phyloP scores from a whole-genome alignment of 2,329 filamentous ascomycete species.

The Tricladium varicosporioides region DNA sequence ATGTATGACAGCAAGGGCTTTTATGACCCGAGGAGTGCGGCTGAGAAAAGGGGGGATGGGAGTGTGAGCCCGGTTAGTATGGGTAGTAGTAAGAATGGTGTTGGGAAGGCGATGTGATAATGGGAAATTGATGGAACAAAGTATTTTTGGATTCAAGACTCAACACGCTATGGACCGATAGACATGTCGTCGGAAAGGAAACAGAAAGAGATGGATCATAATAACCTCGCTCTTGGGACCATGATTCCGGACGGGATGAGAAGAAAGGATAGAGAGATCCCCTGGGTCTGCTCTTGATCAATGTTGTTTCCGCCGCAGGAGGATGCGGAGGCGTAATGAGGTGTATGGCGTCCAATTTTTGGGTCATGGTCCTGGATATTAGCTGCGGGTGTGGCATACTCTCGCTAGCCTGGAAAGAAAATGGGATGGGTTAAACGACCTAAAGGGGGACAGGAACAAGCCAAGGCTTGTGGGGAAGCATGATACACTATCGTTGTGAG shows the following conservation, averaged over 20 bases:
- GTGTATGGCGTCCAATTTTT: background rate
- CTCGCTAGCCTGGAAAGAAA: background rate
- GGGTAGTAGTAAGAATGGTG: conserved; percentile 21
- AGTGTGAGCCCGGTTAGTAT: conserved; percentile 22
- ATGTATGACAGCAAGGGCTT: conserved; percentile 4
- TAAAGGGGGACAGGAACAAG: background rate
- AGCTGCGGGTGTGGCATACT: background rate
- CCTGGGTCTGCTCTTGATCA: background rate
- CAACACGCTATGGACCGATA: background rate
- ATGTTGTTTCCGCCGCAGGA: background rate
- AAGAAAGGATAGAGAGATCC: background rate
- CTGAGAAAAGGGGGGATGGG: conserved; percentile 1
- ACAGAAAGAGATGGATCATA: background rate
- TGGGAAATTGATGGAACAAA: background rate
- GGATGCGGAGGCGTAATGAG: background rate
- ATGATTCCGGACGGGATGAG: background rate
- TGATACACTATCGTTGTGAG: background rate
- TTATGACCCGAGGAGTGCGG: no score
- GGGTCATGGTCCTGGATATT: background rate
- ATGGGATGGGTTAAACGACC: background rate
- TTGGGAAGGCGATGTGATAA: conserved; percentile 27
- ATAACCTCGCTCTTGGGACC: background rate
- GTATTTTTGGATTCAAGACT: background rate
- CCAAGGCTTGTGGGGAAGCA: background rate
- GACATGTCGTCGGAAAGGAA: background rate